Conservation (phyloP, 2,329 filamentous ascomycete species). For the Nigrospora sphaerica region DNA sequence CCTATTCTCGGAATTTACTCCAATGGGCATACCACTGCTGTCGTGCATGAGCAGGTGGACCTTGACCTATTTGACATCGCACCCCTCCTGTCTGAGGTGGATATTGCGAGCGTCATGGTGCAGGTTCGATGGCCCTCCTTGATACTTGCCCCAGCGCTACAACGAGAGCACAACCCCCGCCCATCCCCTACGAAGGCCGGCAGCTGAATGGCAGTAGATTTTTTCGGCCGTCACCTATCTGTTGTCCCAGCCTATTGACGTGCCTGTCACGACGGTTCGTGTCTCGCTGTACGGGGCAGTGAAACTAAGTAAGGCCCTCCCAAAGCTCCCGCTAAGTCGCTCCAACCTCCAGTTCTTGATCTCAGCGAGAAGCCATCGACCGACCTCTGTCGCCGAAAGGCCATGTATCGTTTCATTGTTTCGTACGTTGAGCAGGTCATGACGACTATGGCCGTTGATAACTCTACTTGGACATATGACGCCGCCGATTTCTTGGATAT, state of each 20-base stretch:
- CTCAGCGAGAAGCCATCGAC: not conserved
- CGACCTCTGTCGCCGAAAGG: not conserved
- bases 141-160: not conserved
- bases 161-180: not conserved
- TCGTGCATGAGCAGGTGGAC: constrained; percentile 1
- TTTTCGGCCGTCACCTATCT: not conserved
- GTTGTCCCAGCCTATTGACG: not conserved
- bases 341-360: not conserved
- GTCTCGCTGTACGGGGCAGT: not conserved
- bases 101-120: constrained; percentile 1
- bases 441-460: not conserved
- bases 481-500: not conserved
- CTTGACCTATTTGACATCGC: constrained; percentile 1
- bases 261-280: not conserved
- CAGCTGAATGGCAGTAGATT: not conserved
- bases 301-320: not conserved
- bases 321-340: not conserved
- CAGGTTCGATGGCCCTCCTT: not conserved
- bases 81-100: constrained; percentile 1
- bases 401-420: constrained; percentile 1
- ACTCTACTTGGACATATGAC: not conserved
- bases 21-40: not conserved
- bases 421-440: not conserved
- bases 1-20: constrained; percentile 1
- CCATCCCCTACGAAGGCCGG: no score